A percentile compares a stretch with the other conserved stretches of the same genome.
These are phyloP conservation scores for Alternaria sp. DNA, from an alignment of 2,329 filamentous ascomycete genomes.

Conservation along the genomic window DNA sequence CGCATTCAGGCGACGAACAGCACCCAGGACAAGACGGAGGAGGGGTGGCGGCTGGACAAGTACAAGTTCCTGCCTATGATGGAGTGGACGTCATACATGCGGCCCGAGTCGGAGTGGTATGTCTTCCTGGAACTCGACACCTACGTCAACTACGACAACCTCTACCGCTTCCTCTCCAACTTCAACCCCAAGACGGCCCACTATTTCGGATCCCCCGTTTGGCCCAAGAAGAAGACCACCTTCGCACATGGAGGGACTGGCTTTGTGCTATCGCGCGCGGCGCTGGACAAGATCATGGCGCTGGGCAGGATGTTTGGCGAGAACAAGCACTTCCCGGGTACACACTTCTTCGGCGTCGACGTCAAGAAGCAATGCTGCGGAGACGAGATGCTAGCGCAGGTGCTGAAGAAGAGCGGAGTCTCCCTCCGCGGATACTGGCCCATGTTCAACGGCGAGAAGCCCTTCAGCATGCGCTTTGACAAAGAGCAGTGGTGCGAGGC, in stretches of 20 bases:
- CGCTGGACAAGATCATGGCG: conserved; percentile 54
- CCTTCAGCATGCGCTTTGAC: conserved; percentile 47
- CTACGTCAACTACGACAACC: conserved; percentile 48
- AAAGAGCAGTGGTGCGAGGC: conserved; percentile 53
- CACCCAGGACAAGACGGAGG: conserved; percentile 53
- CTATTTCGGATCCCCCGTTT: conserved; percentile 52
- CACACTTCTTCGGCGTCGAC: conserved; percentile 46
- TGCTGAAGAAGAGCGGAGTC: conserved; percentile 46
- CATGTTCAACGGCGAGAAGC: conserved; percentile 54
- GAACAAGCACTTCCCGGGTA: conserved; percentile 40
- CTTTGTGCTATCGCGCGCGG: conserved; percentile 54
- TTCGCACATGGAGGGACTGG: conserved; percentile 55
- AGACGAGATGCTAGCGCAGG: conserved; percentile 47
- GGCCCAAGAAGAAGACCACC: conserved; percentile 39
- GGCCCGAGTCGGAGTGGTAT: conserved; percentile 43
- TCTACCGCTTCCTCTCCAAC: conserved; percentile 48
- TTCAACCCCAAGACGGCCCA: conserved; percentile 46
- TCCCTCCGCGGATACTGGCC: conserved; percentile 50
- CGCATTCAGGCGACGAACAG: conserved; percentile 49
- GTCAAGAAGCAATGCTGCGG: conserved; percentile 46
- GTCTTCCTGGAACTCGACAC: conserved; percentile 49
- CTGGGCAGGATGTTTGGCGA: conserved; percentile 47
- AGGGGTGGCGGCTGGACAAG: conserved; percentile 63
- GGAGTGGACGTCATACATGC: conserved; percentile 54
- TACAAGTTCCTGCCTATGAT: conserved; percentile 66